Base-by-base conservation (phyloP, 1,284 basidiomycete species). In the Papiliotrema fonsecae region DNA sequence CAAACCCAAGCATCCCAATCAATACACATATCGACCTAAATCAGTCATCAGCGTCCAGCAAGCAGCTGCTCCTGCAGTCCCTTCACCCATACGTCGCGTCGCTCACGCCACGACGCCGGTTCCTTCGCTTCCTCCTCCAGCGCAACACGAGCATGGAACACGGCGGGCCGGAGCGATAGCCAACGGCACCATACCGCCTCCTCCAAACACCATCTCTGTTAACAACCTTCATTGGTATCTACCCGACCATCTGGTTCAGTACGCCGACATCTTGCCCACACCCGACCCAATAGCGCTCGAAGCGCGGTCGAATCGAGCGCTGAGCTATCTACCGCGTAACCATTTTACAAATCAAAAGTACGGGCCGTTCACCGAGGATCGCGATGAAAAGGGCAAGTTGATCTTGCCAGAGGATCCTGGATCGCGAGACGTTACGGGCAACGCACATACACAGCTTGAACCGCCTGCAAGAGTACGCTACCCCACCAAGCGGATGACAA, bases 401-500 rank as follows among this genome's bases (percentile, higher is more conserved):
- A 21, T 60, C 26, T 42, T 65, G 37, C 61, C 67, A 1, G 58
- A 60, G 13, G 64, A 64, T 14, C 54, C 51, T 14, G 47, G 51
- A 10, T 42, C 52, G 18, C 54, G 69, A 30, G 62, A 67, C 40
- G 47, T 56, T 0, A 54, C 61, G 10, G 62, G 61, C 10, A 57
- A 65, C 16, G 52, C 65, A 14, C 46, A 49, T 4, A 60, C 73
- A 36, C 70, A 72, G 37, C 78, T 83, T 58, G 93, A 97, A 70
- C 80, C 89, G 35, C 88, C 91, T 1, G 89, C 92, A 22, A 88
- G 90, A 69, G 86, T 97, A 50, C 87, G 88, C 61, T 98, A 90
- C 84, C 94, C 94, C 0, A 82, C 83, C 55, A 94, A 96, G 72
- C 81, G 94, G 45, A 91, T 86, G 81, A 96, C 92, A 58, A 84